phyloP scores from a whole-genome alignment of 23 red algal species.

The Cyanidiococcus yangmingshanensis region DNA sequence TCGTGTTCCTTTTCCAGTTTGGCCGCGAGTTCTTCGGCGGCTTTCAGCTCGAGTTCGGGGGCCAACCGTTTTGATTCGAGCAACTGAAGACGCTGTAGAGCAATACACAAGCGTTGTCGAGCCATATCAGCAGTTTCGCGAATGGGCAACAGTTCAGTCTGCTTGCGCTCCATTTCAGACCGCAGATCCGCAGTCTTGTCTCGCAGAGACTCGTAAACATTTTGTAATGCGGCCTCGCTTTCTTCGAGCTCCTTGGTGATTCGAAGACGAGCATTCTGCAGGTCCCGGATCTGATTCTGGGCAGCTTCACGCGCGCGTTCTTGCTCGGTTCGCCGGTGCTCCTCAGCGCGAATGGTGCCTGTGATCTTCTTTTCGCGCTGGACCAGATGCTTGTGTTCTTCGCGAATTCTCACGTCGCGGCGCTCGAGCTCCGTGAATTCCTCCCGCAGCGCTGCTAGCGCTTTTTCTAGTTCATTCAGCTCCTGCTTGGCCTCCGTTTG shows the following conservation, averaged over 20 bases:
- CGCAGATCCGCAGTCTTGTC: slow-evolving; percentile 36
- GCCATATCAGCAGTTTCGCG: slow-evolving; percentile 29
- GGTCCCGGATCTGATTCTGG: not conserved
- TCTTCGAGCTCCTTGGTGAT: slow-evolving; percentile 21
- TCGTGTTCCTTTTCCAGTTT: not conserved
- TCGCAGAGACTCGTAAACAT: slow-evolving; percentile 33
- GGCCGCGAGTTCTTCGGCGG: not conserved
- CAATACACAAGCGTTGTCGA: not conserved
- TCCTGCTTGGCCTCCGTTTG: slow-evolving; percentile 36
- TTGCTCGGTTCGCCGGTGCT: not conserved
- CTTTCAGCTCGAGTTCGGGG: not conserved
- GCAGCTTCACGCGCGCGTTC: not conserved
- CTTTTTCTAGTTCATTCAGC: slow-evolving; percentile 24
- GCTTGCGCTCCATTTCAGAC: slow-evolving; percentile 35
- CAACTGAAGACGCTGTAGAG: not conserved
- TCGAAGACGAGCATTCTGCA: not conserved
- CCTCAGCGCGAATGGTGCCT: not conserved
- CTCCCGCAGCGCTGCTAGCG: slow-evolving; percentile 43
- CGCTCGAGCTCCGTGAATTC: slow-evolving; percentile 48
- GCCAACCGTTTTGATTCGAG: not conserved
- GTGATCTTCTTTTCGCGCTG: slow-evolving; percentile 52
- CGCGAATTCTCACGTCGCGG: slow-evolving; percentile 66
- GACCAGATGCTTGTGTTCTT: slow-evolving; percentile 54
- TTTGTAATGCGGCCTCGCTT: slow-evolving; percentile 26
- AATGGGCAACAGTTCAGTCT: slow-evolving; percentile 47